Evolutionary conservation across 1,284 basidiomycete species (phyloP).

Genomic region (Neonothopanus nambi): DNA sequence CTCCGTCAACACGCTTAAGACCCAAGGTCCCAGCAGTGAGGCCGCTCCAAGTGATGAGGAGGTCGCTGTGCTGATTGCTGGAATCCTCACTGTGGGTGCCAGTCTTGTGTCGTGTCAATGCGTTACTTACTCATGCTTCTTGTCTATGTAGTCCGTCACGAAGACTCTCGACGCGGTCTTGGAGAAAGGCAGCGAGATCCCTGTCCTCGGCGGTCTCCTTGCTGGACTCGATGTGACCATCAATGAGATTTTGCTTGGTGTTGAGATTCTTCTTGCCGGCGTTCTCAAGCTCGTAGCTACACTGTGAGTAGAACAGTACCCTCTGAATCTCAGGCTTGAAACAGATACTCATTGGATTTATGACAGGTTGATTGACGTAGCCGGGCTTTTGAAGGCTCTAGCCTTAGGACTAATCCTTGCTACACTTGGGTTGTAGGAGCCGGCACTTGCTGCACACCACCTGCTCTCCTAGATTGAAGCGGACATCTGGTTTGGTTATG

Average conservation of each 20-base stretch:
- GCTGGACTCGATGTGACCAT: conserved; percentile 28
- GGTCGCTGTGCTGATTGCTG: conserved; percentile 27
- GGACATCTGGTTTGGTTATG: too few species aligned
- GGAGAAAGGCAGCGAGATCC: conserved; percentile 18
- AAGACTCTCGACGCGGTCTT: conserved; percentile 24
- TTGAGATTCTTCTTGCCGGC: conserved; percentile 30
- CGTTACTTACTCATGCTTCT: not conserved
- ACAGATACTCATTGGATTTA: not conserved
- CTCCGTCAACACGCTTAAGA: conserved; percentile 22
- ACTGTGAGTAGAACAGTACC: conserved; percentile 23
- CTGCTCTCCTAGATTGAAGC: too few species aligned
- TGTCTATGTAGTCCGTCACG: conserved; percentile 24
- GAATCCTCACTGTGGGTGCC: conserved; percentile 24
- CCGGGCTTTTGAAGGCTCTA: conserved; percentile 21
- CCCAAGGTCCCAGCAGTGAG: conserved; percentile 9
- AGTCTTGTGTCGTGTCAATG: not conserved
- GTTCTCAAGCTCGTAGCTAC: conserved; percentile 30
- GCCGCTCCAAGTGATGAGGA: conserved; percentile 21
- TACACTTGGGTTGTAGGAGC: conserved; percentile 24
- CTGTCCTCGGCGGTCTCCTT: conserved; percentile 25
- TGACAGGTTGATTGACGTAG: conserved; percentile 25
- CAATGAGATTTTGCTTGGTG: conserved; percentile 27
- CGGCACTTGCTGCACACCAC: too few species aligned
- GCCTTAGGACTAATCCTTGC: conserved; percentile 27
- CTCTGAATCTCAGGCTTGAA: not conserved